Evolutionary conservation across 2,329 filamentous ascomycete genomes (phyloP).

Genomic region (Lasiodiplodia gonubiensis): DNA sequence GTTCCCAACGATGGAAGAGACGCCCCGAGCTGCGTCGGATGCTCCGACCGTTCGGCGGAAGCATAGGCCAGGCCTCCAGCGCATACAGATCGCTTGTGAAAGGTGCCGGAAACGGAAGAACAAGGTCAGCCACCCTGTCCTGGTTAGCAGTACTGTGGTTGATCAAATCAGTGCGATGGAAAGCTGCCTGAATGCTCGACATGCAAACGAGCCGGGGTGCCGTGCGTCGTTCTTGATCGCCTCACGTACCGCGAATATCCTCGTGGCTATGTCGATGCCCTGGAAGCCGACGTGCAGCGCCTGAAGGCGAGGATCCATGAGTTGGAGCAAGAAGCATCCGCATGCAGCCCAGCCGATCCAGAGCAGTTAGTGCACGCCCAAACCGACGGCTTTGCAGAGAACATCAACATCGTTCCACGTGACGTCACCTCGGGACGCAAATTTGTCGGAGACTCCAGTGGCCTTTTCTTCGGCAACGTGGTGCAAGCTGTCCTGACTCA

Average conservation of each 20-base stretch:
- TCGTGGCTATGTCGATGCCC: conserved; percentile 11
- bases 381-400: conserved; percentile 4
- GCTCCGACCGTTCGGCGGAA: conserved; percentile 6
- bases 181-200: conserved; percentile 10
- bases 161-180: conserved; percentile 9
- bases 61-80: conserved; percentile 23
- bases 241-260: conserved; percentile 18
- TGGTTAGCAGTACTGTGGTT: too few relatives aligned
- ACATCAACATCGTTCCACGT: conserved; percentile 6
- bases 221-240: conserved; percentile 15
- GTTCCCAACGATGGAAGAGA: neutral
- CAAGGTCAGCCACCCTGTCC: neutral
- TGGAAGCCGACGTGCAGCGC: conserved; percentile 12
- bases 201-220: neutral
- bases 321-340: conserved; percentile 1
- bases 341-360: neutral
- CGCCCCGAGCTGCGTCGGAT: neutral
- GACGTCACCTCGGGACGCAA: conserved; percentile 1
- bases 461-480: conserved; percentile 19
- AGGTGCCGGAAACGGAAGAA: conserved; percentile 11
- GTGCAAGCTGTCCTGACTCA: conserved; percentile 16
- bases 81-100: conserved; percentile 12
- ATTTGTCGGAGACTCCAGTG: conserved; percentile 19
- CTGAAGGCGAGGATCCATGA: conserved; percentile 4
- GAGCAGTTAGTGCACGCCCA: neutral